These are phyloP conservation scores for Amanita thiersii DNA, from an alignment of 768 basidiomycete species.

Conservation along the genomic window DNA sequence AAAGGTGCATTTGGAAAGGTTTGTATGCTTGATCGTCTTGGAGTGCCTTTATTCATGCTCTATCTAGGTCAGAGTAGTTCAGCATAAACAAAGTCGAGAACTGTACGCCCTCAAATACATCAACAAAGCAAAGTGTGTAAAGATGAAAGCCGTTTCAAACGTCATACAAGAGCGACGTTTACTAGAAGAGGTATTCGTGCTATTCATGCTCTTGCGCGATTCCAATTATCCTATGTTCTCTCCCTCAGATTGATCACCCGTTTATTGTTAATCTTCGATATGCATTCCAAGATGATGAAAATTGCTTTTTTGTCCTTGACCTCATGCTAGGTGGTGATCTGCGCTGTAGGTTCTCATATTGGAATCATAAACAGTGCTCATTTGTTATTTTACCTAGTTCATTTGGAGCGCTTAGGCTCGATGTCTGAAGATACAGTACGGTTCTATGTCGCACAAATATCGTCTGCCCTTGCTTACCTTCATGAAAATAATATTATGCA, in stretches of 20 bases:
- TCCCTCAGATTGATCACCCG: constrained; percentile 80
- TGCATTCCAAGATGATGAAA: constrained; percentile 97
- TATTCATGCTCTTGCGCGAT: constrained; percentile 2
- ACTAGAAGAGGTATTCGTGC: constrained; percentile 74
- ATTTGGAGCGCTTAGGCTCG: constrained; percentile 73
- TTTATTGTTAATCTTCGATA: constrained; percentile 94
- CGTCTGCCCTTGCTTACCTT: constrained; percentile 81
- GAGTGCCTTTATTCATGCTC: neutral
- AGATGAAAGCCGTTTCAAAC: constrained; percentile 97
- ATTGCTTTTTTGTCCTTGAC: constrained; percentile 97
- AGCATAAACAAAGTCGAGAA: constrained; percentile 97
- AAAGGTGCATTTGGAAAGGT: constrained; percentile 99
- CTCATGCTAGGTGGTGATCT: constrained; percentile 95
- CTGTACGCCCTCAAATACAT: constrained; percentile 99
- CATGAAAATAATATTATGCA: constrained; percentile 95
- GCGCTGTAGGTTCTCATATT: constrained; percentile 56
- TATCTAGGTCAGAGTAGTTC: constrained; percentile 90
- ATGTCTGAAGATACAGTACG: constrained; percentile 73
- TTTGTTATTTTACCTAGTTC: constrained; percentile 42
- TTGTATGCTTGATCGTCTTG: constrained; percentile 9
- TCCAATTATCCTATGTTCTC: constrained; percentile 13
- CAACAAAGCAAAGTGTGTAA: constrained; percentile 95
- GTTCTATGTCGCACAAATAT: constrained; percentile 86
- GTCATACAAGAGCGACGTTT: constrained; percentile 94
- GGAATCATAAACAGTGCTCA: neutral